Base-by-base conservation (phyloP, 2,329 filamentous ascomycete genomes). In the Chrysoporthe austroafricana region DNA sequence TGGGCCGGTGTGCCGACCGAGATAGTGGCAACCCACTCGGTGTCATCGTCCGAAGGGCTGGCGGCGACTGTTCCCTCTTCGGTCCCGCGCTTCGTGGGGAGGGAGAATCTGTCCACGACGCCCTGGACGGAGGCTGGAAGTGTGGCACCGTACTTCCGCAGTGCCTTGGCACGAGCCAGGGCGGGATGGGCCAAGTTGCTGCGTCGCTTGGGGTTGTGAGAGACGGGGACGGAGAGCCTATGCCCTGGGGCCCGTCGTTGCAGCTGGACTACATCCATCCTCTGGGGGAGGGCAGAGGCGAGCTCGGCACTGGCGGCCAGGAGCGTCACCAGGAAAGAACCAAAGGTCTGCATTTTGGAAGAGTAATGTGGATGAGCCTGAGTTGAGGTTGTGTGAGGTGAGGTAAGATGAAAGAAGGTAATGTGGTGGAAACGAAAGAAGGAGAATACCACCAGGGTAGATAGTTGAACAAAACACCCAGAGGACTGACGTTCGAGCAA, bases 1-100 rank as follows among this genome's bases (percentile, higher is more conserved):
- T 83, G 79, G 8, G 79, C 74, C 21, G 68, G 68, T 6, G 68
- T 68, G 58, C 68, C 68, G 44, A 69, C 52, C 39, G 66, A 63
- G 58, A 68, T 68, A 39, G 43, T 68, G 44, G 68, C 59, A 5
- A 68, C 44, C 32, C 66, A 69, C 39, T 68, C 69, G 44, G 63
- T 44, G 46, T 70, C 69, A 1, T 46, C 62, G 14, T 64, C 52
- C 42, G 60, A 52, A 3, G 69, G 57, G 4, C 50, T 34, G 14
- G 64, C 56, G 57, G 18, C 42, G 48, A 68, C 69, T 36, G 66
- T 50, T 48, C 69, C 69, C 13, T 69, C 36, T 3, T 63, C 61
- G 1, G 34, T 54, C 34, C 52, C 65, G 13, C 69, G 69, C 62
- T 65, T 70, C 26, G 13, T n/a, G n/a, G 63, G 4, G 16, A 64